A percentile compares a stretch with the other conserved stretches of the same genome.
Conservation (phyloP, 176 grass and related monocot genomes). For the Ananas comosus region DNA sequence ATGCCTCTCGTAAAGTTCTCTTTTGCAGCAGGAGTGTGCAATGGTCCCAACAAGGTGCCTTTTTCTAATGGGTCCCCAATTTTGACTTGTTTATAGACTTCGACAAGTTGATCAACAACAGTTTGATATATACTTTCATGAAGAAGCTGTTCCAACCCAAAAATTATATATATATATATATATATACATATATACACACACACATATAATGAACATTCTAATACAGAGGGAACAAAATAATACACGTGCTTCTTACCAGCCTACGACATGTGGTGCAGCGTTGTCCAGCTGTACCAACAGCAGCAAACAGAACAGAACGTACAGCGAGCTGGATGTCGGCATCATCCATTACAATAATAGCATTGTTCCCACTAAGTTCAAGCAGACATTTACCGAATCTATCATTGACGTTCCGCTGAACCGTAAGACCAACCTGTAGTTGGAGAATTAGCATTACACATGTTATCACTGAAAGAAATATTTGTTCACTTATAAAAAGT, state of each 20-base stretch:
- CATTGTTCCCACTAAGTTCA: conserved; percentile 99
- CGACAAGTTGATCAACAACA: conserved; percentile 80
- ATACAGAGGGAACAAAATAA: neutral
- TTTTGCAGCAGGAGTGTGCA: conserved; percentile 83
- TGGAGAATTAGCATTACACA: conserved; percentile 8
- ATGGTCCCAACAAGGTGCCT: conserved; percentile 77
- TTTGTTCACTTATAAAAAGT: neutral
- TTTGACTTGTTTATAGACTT: conserved; percentile 95
- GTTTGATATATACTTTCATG: conserved; percentile 85
- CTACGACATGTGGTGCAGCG: conserved; percentile 95
- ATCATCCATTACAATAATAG: conserved; percentile 98
- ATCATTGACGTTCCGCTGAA: conserved; percentile 66
- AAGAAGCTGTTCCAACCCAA: conserved; percentile 49
- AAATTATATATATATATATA: neutral
- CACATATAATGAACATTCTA: neutral
- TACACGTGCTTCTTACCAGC: conserved; percentile 43
- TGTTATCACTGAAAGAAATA: neutral
- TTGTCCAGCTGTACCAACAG: conserved; percentile 96
- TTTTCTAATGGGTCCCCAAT: conserved; percentile 92
- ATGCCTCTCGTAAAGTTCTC: conserved; percentile 81
- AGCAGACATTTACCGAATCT: conserved; percentile 97
- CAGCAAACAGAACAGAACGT: conserved; percentile 88
- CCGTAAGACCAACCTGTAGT: conserved; percentile 75
- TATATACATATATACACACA: neutral
- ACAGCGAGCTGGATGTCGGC: conserved; percentile 95